These are phyloP conservation scores for Neopestalotiopsis rosae DNA, from an alignment of 2,329 filamentous ascomycete genomes.

Conservation along the genomic window DNA sequence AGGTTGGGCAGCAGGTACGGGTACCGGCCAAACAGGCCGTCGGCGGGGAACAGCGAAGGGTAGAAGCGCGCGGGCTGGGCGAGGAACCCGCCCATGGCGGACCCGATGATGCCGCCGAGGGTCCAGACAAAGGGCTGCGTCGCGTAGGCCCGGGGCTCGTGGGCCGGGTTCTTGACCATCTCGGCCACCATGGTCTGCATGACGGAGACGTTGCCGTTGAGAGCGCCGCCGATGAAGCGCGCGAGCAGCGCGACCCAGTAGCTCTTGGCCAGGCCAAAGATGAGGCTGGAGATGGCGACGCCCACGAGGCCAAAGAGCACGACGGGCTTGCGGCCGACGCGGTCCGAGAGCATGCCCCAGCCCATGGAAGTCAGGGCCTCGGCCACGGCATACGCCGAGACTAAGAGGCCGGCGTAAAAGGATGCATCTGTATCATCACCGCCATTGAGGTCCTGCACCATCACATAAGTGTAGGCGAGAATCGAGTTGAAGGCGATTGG, in stretches of 20 bases:
- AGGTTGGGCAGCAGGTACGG: constrained; percentile 76
- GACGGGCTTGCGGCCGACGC: constrained; percentile 43
- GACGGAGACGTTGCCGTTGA: constrained; percentile 46
- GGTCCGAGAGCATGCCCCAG: constrained; percentile 48
- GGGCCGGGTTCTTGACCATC: constrained; percentile 46
- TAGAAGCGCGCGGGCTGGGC: constrained; percentile 42
- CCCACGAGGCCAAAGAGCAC: constrained; percentile 41
- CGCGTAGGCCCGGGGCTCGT: constrained; percentile 44
- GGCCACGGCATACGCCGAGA: constrained; percentile 49
- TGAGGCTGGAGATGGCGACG: constrained; percentile 44
- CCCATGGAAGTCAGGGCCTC: constrained; percentile 48
- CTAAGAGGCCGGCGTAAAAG: constrained; percentile 56
- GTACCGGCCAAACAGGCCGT: constrained; percentile 60
- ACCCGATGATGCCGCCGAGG: constrained; percentile 42
- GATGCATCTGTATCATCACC: constrained; percentile 43
- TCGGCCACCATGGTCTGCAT: constrained; percentile 45
- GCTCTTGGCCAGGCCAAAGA: constrained; percentile 45
- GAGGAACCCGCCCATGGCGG: constrained; percentile 43
- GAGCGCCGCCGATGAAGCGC: constrained; percentile 43
- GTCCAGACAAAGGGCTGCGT: constrained; percentile 45
- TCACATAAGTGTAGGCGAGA: constrained; percentile 48
- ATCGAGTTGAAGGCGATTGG: constrained; percentile 53
- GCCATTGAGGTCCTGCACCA: constrained; percentile 45
- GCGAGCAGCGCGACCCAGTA: constrained; percentile 50
- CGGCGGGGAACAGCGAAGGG: constrained; percentile 40